These are phyloP conservation scores for Penicillium occitanis DNA, from an alignment of 2,329 filamentous ascomycete genomes.

Conservation along the genomic window DNA sequence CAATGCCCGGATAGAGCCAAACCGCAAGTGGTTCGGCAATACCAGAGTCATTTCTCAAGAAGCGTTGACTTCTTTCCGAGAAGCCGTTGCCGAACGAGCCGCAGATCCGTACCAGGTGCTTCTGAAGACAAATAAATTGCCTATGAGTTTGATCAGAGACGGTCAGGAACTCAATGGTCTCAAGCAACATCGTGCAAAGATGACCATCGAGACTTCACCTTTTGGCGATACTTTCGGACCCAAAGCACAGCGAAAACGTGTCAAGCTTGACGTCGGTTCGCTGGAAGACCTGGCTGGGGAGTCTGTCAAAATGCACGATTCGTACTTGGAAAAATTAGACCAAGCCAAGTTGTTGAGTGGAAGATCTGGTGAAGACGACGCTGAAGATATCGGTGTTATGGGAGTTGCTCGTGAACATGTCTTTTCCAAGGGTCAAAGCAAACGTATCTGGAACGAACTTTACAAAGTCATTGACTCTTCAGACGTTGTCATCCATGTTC, in stretches of 20 bases:
- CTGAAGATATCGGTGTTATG: constrained; percentile 48
- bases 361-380: constrained; percentile 59
- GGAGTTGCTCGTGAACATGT: constrained; percentile 76
- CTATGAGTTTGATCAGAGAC: constrained; percentile 90
- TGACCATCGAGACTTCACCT: constrained; percentile 81
- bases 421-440: constrained; percentile 92
- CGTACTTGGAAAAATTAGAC: constrained; percentile 76
- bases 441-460: constrained; percentile 95
- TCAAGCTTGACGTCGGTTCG: constrained; percentile 82
- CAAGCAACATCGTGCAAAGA: constrained; percentile 92
- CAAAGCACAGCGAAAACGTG: constrained; percentile 87
- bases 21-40: constrained; percentile 97
- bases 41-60: constrained; percentile 88
- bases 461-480: constrained; percentile 95
- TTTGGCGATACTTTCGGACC: constrained; percentile 90
- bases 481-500: constrained; percentile 92
- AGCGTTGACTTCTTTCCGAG: constrained; percentile 79
- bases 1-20: constrained; percentile 85
- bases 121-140: constrained; percentile 95
- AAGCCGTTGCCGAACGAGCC: constrained; percentile 86
- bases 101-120: constrained; percentile 90
- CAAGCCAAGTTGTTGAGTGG: constrained; percentile 76
- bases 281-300: constrained; percentile 78
- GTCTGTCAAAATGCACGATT: constrained; percentile 75
- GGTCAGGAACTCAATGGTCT: constrained; percentile 69